phyloP scores from a whole-genome alignment of 768 basidiomycete species.

The Boletus vinaceobasis region DNA sequence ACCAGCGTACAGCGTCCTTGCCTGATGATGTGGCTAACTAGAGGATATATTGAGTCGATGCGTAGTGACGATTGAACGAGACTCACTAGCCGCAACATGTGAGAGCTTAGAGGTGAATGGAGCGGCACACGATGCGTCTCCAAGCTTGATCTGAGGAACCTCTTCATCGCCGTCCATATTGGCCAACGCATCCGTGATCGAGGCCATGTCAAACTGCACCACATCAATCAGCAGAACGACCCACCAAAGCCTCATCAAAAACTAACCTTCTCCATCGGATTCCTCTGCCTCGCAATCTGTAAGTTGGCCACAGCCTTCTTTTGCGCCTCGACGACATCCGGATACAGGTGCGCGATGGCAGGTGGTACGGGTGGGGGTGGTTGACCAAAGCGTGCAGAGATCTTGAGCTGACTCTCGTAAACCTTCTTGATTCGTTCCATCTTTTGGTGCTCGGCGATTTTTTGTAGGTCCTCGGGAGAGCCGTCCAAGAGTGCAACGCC shows the following conservation, averaged over 20 bases:
- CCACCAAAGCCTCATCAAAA: not conserved
- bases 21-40: slow-evolving; percentile 95
- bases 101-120: slow-evolving; percentile 98
- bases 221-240: slow-evolving; percentile 10
- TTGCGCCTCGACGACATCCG: slow-evolving; percentile 89
- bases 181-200: slow-evolving; percentile 81
- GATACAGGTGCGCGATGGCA: slow-evolving; percentile 82
- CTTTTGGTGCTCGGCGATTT: slow-evolving; percentile 90
- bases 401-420: slow-evolving; percentile 91
- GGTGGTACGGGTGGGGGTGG: slow-evolving; percentile 91
- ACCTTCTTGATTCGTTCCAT: slow-evolving; percentile 93
- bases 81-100: slow-evolving; percentile 94
- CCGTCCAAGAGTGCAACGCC: slow-evolving; percentile 93
- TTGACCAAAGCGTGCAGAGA: slow-evolving; percentile 87
- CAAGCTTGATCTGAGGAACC: slow-evolving; percentile 96
- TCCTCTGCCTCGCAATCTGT: slow-evolving; percentile 65
- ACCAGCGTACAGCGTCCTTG: slow-evolving; percentile 99
- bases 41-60: not conserved
- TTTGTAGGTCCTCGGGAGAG: slow-evolving; percentile 84
- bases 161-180: slow-evolving; percentile 95
- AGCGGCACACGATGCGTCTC: slow-evolving; percentile 98
- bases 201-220: slow-evolving; percentile 67
- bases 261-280: slow-evolving; percentile 87
- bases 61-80: no score
- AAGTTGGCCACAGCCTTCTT: slow-evolving; percentile 69